A percentile compares a stretch with the other conserved stretches of the same genome.
Evolutionary conservation across 2,329 filamentous ascomycete species (phyloP).

Genomic region (Blumeriella jaapii): DNA sequence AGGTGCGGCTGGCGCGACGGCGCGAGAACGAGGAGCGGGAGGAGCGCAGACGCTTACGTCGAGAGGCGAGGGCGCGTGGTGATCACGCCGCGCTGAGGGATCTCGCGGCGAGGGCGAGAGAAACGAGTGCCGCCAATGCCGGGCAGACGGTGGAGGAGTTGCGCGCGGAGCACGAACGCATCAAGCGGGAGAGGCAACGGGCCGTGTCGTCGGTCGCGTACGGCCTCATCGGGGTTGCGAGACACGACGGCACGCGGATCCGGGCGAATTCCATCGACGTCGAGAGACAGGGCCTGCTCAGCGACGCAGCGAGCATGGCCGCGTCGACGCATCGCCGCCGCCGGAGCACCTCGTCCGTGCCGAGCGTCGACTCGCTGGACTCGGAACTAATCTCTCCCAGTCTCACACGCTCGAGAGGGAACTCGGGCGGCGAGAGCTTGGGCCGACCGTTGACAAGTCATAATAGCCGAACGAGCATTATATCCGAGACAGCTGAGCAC

Average conservation of each 20-base stretch:
- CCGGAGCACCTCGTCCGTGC: slow-evolving; percentile 40
- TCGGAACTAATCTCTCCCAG: slow-evolving; percentile 32
- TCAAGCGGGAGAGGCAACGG: slow-evolving; percentile 49
- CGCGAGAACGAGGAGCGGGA: slow-evolving; percentile 68
- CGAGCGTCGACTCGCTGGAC: slow-evolving; percentile 40
- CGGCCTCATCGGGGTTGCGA: slow-evolving; percentile 61
- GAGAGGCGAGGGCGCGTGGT: slow-evolving; percentile 60
- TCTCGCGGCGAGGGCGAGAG: slow-evolving; percentile 43
- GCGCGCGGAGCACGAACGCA: slow-evolving; percentile 41
- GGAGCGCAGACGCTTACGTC: slow-evolving; percentile 54
- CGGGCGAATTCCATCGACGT: slow-evolving; percentile 64
- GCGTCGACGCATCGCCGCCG: slow-evolving; percentile 31
- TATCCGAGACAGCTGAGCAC: slow-evolving; percentile 24
- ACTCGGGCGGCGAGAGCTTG: slow-evolving; percentile 35
- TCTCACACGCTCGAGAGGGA: slow-evolving; percentile 30
- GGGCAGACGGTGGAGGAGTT: slow-evolving; percentile 47
- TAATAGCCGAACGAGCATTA: slow-evolving; percentile 18
- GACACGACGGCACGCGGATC: slow-evolving; percentile 66
- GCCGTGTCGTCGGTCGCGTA: slow-evolving; percentile 68
- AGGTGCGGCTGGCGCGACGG: slow-evolving; percentile 70
- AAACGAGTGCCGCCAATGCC: slow-evolving; percentile 23
- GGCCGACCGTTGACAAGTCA: slow-evolving; percentile 11
- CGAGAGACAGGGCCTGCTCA: slow-evolving; percentile 59
- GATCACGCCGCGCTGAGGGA: slow-evolving; percentile 59
- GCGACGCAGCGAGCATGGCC: slow-evolving; percentile 46